Evolutionary conservation across 495 filamentous ascomycete genomes (phyloP).

Genomic region (Trichoderma virens): DNA sequence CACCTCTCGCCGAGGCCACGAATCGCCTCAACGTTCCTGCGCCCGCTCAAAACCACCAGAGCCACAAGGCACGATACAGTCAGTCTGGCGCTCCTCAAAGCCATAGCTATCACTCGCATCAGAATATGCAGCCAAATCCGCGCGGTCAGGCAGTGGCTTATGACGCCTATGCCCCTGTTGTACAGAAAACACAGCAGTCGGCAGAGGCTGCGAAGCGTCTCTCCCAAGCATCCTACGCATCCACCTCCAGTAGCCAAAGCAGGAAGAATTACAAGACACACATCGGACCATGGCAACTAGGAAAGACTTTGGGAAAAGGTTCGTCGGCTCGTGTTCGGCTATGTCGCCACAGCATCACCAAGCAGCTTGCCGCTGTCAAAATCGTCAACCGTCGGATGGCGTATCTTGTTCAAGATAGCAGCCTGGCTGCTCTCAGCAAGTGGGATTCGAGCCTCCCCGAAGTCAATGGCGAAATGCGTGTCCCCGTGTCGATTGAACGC

Average conservation of each 20-base stretch:
- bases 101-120: not conserved
- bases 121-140: conserved; percentile 13
- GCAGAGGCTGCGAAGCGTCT: conserved; percentile 49
- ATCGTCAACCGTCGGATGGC: conserved; percentile 76
- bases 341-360: conserved; percentile 66
- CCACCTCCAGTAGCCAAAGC: conserved; percentile 51
- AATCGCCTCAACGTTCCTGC: not conserved
- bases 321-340: conserved; percentile 76
- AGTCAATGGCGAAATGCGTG: conserved; percentile 50
- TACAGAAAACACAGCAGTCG: not conserved
- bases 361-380: conserved; percentile 81
- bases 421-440: conserved; percentile 63
- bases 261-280: conserved; percentile 56
- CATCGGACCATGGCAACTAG: conserved; percentile 84
- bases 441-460: conserved; percentile 38
- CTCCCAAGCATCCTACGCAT: conserved; percentile 64
- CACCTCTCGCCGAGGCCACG: conserved; percentile 8
- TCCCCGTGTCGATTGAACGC: conserved; percentile 81
- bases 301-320: conserved; percentile 76
- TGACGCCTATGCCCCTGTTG: conserved; percentile 10
- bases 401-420: conserved; percentile 62
- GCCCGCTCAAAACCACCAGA: not conserved
- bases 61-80: not conserved
- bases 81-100: not conserved
- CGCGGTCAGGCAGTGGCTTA: conserved; percentile 17